Conservation (phyloP, 2,329 filamentous ascomycete genomes). For the Aspergillus texensis region DNA sequence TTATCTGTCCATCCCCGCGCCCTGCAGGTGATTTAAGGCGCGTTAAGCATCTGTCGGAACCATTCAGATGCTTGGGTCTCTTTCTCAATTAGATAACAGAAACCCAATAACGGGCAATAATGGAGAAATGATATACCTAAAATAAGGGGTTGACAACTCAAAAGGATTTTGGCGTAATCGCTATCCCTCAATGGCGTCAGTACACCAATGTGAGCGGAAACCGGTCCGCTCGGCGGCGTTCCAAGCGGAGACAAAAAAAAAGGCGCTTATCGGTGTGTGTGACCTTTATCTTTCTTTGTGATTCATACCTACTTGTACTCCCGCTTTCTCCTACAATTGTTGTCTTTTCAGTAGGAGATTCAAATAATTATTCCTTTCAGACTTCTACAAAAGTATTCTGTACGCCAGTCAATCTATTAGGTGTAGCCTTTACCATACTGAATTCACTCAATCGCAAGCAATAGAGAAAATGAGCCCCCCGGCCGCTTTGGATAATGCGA, state of each 20-base stretch:
- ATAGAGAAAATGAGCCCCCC: slow-evolving; percentile 31
- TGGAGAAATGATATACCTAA: not conserved
- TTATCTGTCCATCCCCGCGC: slow-evolving; percentile 18
- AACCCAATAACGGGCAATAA: slow-evolving; percentile 14
- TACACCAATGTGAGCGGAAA: not conserved
- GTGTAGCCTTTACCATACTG: not conserved
- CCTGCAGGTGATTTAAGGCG: slow-evolving; percentile 24
- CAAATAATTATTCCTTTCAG: not conserved
- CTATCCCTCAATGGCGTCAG: not conserved
- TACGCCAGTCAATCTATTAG: not conserved
- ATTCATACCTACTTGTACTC: slow-evolving; percentile 6
- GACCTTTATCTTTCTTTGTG: not conserved
- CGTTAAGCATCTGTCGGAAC: slow-evolving; percentile 11
- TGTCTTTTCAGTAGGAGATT: not conserved
- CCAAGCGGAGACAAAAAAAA: slow-evolving; percentile 2
- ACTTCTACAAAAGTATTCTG: not conserved
- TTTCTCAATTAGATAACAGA: slow-evolving; percentile 27
- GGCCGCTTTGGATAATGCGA: slow-evolving; percentile 20
- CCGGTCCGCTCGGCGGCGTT: slow-evolving; percentile 4
- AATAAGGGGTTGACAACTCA: not conserved
- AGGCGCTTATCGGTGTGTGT: not conserved
- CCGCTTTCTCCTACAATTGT: not conserved
- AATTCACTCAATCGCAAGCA: not conserved
- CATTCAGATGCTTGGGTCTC: not conserved
- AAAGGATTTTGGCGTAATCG: not conserved